Percentiles rank a stretch among this genome's conserved stretches.
These are phyloP conservation scores for Chaetomium olivaceum DNA, from an alignment of 2,329 filamentous ascomycete genomes.

Conservation along the genomic window DNA sequence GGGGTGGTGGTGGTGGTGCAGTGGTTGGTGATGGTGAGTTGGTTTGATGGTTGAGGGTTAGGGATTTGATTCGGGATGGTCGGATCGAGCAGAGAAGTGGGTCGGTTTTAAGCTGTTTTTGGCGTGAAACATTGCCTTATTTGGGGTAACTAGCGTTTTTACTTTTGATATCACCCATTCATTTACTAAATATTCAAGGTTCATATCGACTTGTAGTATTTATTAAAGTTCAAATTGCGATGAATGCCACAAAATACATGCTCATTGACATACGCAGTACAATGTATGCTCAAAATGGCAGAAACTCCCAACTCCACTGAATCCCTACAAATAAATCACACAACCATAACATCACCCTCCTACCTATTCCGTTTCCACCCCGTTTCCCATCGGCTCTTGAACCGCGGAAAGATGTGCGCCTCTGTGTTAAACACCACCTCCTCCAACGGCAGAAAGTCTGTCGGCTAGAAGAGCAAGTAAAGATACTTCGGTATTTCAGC, in stretches of 20 bases:
- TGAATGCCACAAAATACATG: not conserved
- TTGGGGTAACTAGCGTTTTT: not conserved
- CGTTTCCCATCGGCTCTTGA: constrained; percentile 56
- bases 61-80: not conserved
- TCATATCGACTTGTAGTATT: too few species aligned
- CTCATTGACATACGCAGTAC: not conserved
- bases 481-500: constrained; percentile 97
- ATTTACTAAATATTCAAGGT: too few species aligned
- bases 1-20: too few species aligned
- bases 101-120: not conserved
- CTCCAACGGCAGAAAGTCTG: constrained; percentile 79
- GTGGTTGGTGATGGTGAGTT: not conserved
- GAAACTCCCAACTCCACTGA: not conserved
- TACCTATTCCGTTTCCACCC: constrained; percentile 69
- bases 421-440: constrained; percentile 94
- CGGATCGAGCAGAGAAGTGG: not conserved
- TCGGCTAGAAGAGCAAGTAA: constrained; percentile 86
- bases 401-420: constrained; percentile 83
- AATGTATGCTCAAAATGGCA: not conserved
- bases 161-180: not conserved
- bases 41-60: not conserved
- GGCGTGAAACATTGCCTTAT: not conserved
- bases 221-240: too few species aligned
- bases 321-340: not conserved
- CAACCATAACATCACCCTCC: not conserved